phyloP scores from a whole-genome alignment of 148 eudicot species.

The Chenopodium suecicum region DNA sequence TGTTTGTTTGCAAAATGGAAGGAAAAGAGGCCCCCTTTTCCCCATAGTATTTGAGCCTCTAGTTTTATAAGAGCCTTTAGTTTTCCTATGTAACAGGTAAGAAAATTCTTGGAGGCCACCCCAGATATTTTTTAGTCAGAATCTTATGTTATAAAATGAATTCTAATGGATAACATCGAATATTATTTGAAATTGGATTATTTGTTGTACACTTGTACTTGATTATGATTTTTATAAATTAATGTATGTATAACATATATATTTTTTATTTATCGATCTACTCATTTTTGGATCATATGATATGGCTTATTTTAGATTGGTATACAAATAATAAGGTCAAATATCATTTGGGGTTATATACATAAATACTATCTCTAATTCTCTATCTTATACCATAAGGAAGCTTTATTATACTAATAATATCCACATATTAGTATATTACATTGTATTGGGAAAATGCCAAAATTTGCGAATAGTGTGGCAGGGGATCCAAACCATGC shows the following conservation, averaged over 20 bases:
- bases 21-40: neutral
- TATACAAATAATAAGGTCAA: neutral
- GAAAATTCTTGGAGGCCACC: neutral
- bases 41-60: slow-evolving; percentile 19
- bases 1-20: too few species aligned
- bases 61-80: slow-evolving; percentile 8
- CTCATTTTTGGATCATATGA: neutral
- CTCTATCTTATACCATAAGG: neutral
- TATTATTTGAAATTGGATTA: neutral
- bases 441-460: too few species aligned
- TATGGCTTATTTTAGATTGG: too few species aligned
- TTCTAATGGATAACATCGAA: slow-evolving; percentile 17
- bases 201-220: neutral
- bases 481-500: too few species aligned
- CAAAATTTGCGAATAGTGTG: too few species aligned
- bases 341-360: too few species aligned
- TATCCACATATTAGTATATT: too few species aligned
- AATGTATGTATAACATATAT: too few species aligned
- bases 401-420: too few species aligned
- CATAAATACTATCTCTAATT: too few species aligned
- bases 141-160: neutral
- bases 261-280: neutral
- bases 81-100: neutral
- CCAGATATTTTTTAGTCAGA: neutral
- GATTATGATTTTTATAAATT: too few species aligned